phyloP scores from a whole-genome alignment of 2,329 filamentous ascomycete species.

The Elsinoe australis region DNA sequence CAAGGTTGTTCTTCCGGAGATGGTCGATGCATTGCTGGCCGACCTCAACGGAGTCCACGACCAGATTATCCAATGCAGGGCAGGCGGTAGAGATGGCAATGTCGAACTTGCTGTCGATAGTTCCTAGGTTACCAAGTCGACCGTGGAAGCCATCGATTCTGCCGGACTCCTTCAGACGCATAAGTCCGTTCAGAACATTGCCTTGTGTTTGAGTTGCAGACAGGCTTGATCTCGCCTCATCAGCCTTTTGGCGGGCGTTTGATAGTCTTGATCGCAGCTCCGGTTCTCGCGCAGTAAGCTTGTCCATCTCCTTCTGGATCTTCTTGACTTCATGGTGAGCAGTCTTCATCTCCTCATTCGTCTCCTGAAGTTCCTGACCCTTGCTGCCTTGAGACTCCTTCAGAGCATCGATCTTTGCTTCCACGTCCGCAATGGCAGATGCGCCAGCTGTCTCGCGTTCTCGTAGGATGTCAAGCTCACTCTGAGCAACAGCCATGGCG shows the following conservation, averaged over 20 bases:
- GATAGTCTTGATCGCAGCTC: conserved; percentile 78
- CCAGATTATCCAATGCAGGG: conserved; percentile 84
- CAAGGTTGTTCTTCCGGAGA: conserved; percentile 91
- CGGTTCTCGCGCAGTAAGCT: conserved; percentile 69
- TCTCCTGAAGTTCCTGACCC: conserved; percentile 64
- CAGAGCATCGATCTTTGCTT: conserved; percentile 68
- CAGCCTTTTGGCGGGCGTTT: conserved; percentile 83
- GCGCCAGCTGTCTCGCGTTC: conserved; percentile 85
- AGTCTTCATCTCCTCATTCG: conserved; percentile 61
- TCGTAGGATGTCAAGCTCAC: conserved; percentile 81
- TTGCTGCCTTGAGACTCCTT: conserved; percentile 66
- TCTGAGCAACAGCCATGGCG: conserved; percentile 86
- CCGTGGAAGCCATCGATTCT: conserved; percentile 97
- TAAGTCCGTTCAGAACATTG: conserved; percentile 72
- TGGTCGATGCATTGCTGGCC: conserved; percentile 98
- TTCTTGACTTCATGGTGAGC: conserved; percentile 68
- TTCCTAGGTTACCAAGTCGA: conserved; percentile 83
- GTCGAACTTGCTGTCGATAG: conserved; percentile 90
- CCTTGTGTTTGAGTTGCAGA: conserved; percentile 86
- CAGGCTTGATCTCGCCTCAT: conserved; percentile 86
- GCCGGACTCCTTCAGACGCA: conserved; percentile 91
- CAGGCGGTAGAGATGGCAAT: conserved; percentile 98
- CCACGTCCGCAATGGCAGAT: conserved; percentile 72
- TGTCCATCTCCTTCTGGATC: conserved; percentile 63
- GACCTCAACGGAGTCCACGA: conserved; percentile 90